phyloP scores from a whole-genome alignment of 1,139 yeast species.

The Schizosaccharomyces versatilis region DNA sequence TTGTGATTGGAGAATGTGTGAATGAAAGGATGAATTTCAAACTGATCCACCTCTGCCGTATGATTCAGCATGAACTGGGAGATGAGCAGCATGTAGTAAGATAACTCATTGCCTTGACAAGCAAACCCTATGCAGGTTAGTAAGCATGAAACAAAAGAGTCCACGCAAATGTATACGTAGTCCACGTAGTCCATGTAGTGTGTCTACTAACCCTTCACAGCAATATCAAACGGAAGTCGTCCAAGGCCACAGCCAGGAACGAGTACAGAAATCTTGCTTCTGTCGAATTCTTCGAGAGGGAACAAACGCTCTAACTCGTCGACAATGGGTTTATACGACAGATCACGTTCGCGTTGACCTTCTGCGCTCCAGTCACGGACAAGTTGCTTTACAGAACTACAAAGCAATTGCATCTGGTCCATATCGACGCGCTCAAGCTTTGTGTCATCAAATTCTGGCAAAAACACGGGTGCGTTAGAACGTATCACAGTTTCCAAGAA shows the following conservation, averaged over 20 bases:
- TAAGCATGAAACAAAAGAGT: not conserved
- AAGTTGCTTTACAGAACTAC: constrained; percentile 39
- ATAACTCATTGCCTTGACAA: constrained; percentile 71
- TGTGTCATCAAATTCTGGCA: not conserved
- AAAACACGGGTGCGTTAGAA: not conserved
- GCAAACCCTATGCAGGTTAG: constrained; percentile 25
- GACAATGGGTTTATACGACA: constrained; percentile 1
- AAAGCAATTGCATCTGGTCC: constrained; percentile 30
- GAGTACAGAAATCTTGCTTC: constrained; percentile 26
- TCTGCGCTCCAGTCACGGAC: constrained; percentile 51
- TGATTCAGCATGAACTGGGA: constrained; percentile 43
- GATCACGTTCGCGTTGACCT: constrained; percentile 5
- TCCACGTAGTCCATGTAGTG: not conserved
- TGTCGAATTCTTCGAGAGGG: constrained; percentile 16
- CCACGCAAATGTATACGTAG: not conserved
- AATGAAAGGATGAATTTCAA: constrained; percentile 44
- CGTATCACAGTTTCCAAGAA: not conserved
- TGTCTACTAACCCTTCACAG: constrained; percentile 24
- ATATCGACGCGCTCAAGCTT: not conserved
- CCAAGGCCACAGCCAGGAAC: constrained; percentile 80
- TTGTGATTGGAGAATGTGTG: constrained; percentile 56
- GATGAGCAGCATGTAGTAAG: constrained; percentile 56
- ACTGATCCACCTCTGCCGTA: constrained; percentile 31
- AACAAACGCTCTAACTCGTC: not conserved
- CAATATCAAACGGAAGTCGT: constrained; percentile 51